A percentile compares a stretch with the other conserved stretches of the same genome.
These are phyloP conservation scores for Lenwebbia sp. DNA, from an alignment of 345 rosid species.

Conservation along the genomic window DNA sequence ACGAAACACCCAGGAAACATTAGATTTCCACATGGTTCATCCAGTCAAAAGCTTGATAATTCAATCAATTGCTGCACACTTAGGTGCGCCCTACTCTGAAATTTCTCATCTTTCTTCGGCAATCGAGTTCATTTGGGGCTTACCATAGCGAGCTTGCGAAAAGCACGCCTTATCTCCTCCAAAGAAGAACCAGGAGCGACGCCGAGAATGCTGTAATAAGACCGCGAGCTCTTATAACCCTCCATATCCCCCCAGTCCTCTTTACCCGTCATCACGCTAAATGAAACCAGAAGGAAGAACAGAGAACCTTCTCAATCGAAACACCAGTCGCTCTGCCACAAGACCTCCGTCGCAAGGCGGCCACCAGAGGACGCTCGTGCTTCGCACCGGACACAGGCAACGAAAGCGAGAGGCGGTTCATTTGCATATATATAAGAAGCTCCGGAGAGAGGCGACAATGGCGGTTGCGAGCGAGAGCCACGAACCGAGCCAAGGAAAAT, in stretches of 20 bases:
- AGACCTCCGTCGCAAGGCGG: not conserved
- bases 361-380: not conserved
- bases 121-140: not conserved
- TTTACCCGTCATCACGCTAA: not conserved
- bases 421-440: not conserved
- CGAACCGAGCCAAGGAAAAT: not conserved
- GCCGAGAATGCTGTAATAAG: constrained; percentile 40
- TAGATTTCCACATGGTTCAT: not conserved
- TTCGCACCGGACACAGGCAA: not conserved
- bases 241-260: not conserved
- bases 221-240: constrained; percentile 12
- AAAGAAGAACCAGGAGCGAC: constrained; percentile 21
- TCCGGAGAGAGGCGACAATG: not conserved
- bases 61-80: not conserved
- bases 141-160: constrained; percentile 58
- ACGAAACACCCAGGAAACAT: not conserved
- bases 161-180: constrained; percentile 40
- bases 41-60: not conserved
- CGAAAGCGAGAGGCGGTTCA: not conserved
- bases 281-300: not conserved
- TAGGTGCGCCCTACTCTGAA: not conserved
- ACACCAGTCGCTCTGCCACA: not conserved
- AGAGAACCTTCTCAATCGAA: not conserved
- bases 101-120: not conserved
- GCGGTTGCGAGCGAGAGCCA: not conserved